Evolutionary conservation across 495 filamentous ascomycete genomes (phyloP), one percentile per base, ranked within the genome.

Genomic region (Lepidopterella palustris): DNA sequence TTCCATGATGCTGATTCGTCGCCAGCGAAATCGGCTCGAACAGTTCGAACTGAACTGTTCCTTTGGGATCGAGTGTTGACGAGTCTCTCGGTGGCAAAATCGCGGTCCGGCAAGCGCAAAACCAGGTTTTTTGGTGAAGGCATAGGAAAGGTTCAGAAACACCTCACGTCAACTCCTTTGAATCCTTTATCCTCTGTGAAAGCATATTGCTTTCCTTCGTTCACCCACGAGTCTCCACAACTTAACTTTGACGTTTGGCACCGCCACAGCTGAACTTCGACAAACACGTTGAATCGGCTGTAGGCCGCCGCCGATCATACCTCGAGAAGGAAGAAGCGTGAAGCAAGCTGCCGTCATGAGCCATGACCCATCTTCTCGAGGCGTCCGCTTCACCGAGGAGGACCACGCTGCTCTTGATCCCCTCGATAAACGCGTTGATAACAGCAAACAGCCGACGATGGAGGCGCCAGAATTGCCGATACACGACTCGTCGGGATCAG

Each of bases 401-500:
- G 20, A 20, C 27, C 23, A 51, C n/a, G n/a, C n/a, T 25, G 52
- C 28, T 32, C 25, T 32, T 11, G 25, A 15, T 27, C 25, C 24
- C 18, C 25, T 50, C 23, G 47, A 50, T 27, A 50, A 24, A 15
- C 47, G 47, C 47, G 21, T 50, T 24, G 20, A 50, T 24, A 50
- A 0, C 47, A 28, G 35, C 18, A 40, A 23, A 24, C 15, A 31
- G 32, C 28, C 28, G 10, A 32, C 25, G 32, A 54, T 54, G 52
- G 52, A 67, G 26, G 48, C 49, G 40, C 40, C 60, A 9, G 32
- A 60, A 28, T n/a, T 56, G 13, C 48, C 20, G 18, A 20, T 32
- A 8, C 26, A 61, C 27, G 60, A 63, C 39, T 55, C 49, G 8
- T 59, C 58, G 18, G 63, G 60, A 18, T 63, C 64, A 51, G 53